A percentile compares a stretch with the other conserved stretches of the same genome.
Evolutionary conservation across 169 alveolate species (phyloP).

Genomic region (Fabrea salina): DNA sequence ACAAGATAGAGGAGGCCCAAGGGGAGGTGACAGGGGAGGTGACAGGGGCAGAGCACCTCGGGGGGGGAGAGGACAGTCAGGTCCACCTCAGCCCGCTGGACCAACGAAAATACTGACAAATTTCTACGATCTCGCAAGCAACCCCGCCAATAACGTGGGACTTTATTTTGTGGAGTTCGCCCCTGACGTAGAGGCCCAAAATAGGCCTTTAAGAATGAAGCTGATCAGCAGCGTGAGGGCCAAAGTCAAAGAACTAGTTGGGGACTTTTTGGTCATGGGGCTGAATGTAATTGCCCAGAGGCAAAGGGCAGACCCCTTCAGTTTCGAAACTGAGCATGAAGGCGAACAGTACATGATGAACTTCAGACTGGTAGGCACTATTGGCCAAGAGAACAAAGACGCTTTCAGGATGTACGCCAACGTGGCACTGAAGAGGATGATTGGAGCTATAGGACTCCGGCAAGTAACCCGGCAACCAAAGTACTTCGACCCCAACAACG

Average conservation of each 20-base stretch:
- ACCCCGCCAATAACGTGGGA: not conserved
- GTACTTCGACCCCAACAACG: not conserved
- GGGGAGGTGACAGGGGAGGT: constrained; percentile 36
- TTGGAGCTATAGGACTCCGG: not conserved
- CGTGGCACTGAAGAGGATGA: not conserved
- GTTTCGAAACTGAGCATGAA: not conserved
- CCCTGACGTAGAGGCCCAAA: constrained; percentile 2
- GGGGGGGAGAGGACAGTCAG: no score
- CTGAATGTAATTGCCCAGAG: not conserved
- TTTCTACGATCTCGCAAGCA: not conserved
- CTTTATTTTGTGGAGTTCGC: not conserved
- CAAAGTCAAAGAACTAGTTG: not conserved
- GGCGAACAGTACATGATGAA: not conserved
- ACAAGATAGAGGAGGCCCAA: constrained; percentile 34
- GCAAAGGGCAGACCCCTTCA: not conserved
- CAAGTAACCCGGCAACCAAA: constrained; percentile 9
- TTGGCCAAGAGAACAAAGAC: not conserved
- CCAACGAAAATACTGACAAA: not conserved
- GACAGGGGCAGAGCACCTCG: constrained; percentile 35
- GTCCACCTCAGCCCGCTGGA: not conserved
- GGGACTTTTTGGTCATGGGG: not conserved
- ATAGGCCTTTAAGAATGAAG: not conserved
- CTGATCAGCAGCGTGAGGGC: not conserved
- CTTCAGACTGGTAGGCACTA: constrained; percentile 14
- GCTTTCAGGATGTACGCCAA: constrained; percentile 6